phyloP scores from a whole-genome alignment of 495 filamentous ascomycete genomes.

The Cryomyces minteri region DNA sequence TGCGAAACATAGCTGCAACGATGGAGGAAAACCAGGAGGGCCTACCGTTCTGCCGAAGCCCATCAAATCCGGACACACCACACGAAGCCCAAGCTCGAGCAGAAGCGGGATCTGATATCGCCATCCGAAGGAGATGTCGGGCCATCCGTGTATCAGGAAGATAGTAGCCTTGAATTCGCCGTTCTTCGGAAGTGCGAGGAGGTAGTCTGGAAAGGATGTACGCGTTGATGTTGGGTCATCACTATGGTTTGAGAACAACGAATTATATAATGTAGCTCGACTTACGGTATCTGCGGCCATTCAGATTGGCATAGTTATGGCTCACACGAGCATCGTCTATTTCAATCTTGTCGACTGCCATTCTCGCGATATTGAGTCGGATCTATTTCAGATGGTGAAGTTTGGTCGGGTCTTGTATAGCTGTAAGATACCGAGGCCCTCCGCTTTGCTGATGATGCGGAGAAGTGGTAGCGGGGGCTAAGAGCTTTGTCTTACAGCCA shows the following conservation, averaged over 20 bases:
- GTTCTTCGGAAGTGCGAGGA: slow-evolving; percentile 5
- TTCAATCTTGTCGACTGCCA: slow-evolving; percentile 11
- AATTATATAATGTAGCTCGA: neutral
- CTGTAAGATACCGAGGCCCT: too few relatives aligned
- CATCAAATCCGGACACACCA: slow-evolving; percentile 64
- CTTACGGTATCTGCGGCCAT: slow-evolving; percentile 21
- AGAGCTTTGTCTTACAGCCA: too few relatives aligned
- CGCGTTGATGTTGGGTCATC: neutral
- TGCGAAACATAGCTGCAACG: too few relatives aligned
- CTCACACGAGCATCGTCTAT: slow-evolving; percentile 15
- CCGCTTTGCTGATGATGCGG: too few relatives aligned
- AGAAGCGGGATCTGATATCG: slow-evolving; percentile 68
- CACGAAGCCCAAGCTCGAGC: slow-evolving; percentile 43
- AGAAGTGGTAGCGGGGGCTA: too few relatives aligned
- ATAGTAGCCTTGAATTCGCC: slow-evolving; percentile 3
- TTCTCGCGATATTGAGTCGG: neutral
- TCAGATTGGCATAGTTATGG: slow-evolving; percentile 15
- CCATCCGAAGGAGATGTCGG: slow-evolving; percentile 57
- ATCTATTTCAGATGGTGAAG: too few relatives aligned
- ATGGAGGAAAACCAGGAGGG: neutral
- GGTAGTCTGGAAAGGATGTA: slow-evolving; percentile 7
- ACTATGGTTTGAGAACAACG: neutral
- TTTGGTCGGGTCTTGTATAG: too few relatives aligned
- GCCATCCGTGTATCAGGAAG: slow-evolving; percentile 35
- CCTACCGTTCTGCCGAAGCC: slow-evolving; percentile 61